Conservation (phyloP, 2,329 filamentous ascomycete genomes). For the Neophaeococcomyces aloes region DNA sequence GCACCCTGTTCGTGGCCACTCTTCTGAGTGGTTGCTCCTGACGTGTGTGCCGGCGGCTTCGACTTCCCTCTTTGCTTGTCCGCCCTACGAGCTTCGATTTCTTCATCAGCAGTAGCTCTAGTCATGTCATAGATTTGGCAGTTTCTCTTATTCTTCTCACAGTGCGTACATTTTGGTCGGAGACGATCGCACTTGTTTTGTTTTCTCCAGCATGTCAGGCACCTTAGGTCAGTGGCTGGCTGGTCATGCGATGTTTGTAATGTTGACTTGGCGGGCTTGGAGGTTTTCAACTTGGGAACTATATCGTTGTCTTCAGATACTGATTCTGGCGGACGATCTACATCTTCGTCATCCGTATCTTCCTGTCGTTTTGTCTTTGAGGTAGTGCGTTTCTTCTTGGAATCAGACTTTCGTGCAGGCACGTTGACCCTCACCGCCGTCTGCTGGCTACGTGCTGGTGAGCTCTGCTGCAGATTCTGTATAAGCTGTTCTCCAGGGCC, state of each 20-base stretch:
- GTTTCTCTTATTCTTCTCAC: background rate
- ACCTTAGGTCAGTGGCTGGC: background rate
- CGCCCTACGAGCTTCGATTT: background rate
- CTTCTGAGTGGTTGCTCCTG: background rate
- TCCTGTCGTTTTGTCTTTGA: background rate
- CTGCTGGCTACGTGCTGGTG: background rate
- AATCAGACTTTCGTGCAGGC: no score
- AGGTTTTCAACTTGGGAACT: background rate
- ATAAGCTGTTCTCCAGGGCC: conserved; percentile 19
- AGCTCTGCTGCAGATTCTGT: conserved; percentile 10
- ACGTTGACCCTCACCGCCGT: background rate
- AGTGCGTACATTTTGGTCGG: conserved; percentile 1
- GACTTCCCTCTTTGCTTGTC: background rate
- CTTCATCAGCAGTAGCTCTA: background rate
- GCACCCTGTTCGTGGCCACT: background rate
- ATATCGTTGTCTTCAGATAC: background rate
- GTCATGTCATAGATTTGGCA: conserved; percentile 5
- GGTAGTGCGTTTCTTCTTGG: background rate
- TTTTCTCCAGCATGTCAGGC: conserved; percentile 4
- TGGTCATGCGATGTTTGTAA: background rate
- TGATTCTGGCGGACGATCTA: conserved; percentile 6
- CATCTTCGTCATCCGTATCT: background rate
- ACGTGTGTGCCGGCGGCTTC: background rate
- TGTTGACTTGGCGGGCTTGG: conserved; percentile 1
- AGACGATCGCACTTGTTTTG: background rate